Evolutionary conservation across 2,329 filamentous ascomycete species (phyloP), one percentile per base, ranked within the genome.

Genomic region (Sporothrix luriei): DNA sequence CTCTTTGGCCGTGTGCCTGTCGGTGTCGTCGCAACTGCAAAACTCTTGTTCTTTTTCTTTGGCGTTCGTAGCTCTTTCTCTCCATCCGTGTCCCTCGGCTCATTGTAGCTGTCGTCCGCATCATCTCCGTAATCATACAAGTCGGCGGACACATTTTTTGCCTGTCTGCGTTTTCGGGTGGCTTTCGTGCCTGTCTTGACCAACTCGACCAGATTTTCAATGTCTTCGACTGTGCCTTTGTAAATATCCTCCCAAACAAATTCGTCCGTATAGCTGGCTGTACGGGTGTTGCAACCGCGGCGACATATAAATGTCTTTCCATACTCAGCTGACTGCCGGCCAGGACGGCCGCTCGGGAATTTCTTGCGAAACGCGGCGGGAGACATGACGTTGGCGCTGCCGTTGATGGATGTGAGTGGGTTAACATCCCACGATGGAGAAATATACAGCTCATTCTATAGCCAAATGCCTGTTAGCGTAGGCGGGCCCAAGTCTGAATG

Each of bases 241-340:
- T 92, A 97, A 1, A 96, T 80, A 55, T 97, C 88, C 76, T 97
- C 93, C 95, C 95, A 99, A 1, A 87, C 78, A 74, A 99, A 97
- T 75, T 97, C 93, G 16, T 95, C 88, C 0, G 94, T 97, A 77
- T 98, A 99, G 26, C 89, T 93, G 24, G 93, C 91, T 29, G 94
- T 97, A 70, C 93, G 85, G 14, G 92, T 91, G 77, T 96, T 97
- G 76, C 94, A 96, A 26, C 93, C 95, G 77, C 94, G 85, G 66
- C 94, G 89, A 76, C 95, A 98, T 64, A 98, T 81, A 76, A 98
- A 98, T 21, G 91, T 88, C 79, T 96, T 97, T 73, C 92, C 93
- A 77, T 87, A 89, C 74, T 94, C 91, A 67, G 86, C 87, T 2
- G 91, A 88, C 62, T 84, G 88, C 71, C 90, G 89, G 2, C 92